A percentile compares a stretch with the other conserved stretches of the same genome.
Evolutionary conservation across 2,329 filamentous ascomycete genomes (phyloP).

Genomic region (Aspergillus awamori): DNA sequence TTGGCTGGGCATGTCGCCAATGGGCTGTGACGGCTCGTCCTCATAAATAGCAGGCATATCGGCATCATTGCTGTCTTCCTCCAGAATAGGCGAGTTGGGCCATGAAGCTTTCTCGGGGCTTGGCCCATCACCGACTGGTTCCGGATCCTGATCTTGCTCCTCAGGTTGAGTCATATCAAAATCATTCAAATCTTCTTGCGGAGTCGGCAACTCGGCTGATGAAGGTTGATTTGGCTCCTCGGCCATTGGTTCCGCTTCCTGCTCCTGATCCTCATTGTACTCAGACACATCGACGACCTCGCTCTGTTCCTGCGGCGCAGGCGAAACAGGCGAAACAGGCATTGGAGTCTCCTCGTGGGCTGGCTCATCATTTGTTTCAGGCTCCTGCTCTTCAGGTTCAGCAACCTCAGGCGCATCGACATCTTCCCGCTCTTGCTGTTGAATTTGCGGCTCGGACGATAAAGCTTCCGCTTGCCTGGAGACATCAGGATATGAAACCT

Average conservation of each 20-base stretch:
- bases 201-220: too few species aligned
- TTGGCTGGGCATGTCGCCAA: too few species aligned
- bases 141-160: too few species aligned
- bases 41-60: slow-evolving; percentile 27
- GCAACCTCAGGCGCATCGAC: background rate
- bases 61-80: slow-evolving; percentile 11
- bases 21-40: slow-evolving; percentile 15
- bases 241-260: background rate
- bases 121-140: background rate
- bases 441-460: slow-evolving; percentile 21
- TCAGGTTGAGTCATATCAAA: background rate
- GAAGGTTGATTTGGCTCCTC: too few species aligned
- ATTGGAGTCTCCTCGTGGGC: background rate
- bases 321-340: background rate
- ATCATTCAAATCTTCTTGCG: background rate
- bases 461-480: slow-evolving; percentile 21
- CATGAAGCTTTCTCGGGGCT: slow-evolving; percentile 14
- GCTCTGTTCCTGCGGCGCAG: too few species aligned
- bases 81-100: slow-evolving; percentile 8
- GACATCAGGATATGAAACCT: slow-evolving; percentile 29
- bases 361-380: background rate
- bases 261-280: background rate
- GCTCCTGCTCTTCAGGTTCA: background rate
- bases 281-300: too few species aligned
- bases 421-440: background rate